phyloP scores from a whole-genome alignment of 1,139 yeast genomes.

The Kluyveromyces sp. region DNA sequence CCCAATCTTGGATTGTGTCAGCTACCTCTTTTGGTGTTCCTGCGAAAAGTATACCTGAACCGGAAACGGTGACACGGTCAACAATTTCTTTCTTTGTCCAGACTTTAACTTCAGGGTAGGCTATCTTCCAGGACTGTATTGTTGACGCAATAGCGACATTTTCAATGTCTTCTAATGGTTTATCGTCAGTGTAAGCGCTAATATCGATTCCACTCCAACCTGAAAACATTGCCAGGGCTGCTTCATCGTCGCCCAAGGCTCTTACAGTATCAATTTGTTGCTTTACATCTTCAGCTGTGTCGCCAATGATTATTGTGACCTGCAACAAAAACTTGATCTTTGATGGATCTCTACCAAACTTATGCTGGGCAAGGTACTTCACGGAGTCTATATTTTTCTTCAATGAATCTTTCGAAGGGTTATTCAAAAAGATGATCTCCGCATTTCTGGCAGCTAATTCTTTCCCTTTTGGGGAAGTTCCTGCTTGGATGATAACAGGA shows the following conservation, averaged over 20 bases:
- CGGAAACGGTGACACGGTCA: slow-evolving; percentile 29
- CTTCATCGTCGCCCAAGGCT: slow-evolving; percentile 24
- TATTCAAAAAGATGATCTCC: slow-evolving; percentile 37
- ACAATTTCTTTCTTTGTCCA: slow-evolving; percentile 24
- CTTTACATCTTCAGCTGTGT: slow-evolving; percentile 32
- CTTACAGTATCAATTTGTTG: slow-evolving; percentile 20
- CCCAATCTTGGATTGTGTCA: slow-evolving; percentile 31
- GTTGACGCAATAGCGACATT: slow-evolving; percentile 26
- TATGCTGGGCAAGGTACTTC: slow-evolving; percentile 19
- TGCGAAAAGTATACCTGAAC: slow-evolving; percentile 26
- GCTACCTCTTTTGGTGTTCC: slow-evolving; percentile 32
- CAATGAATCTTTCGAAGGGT: slow-evolving; percentile 20
- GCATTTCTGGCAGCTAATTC: slow-evolving; percentile 41
- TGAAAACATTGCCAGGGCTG: slow-evolving; percentile 30
- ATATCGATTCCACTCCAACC: slow-evolving; percentile 34
- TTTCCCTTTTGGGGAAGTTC: slow-evolving; percentile 39
- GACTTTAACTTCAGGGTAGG: slow-evolving; percentile 21
- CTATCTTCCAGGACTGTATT: slow-evolving; percentile 18
- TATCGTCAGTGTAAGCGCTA: slow-evolving; percentile 26
- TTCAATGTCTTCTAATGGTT: slow-evolving; percentile 26
- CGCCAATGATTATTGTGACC: slow-evolving; percentile 26
- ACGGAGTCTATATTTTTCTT: slow-evolving; percentile 16
- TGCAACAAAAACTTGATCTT: slow-evolving; percentile 26
- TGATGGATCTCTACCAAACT: slow-evolving; percentile 25
- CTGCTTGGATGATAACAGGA: slow-evolving; percentile 43